Base-by-base conservation (phyloP, 2,329 filamentous ascomycete genomes). In the Colletotrichum tanaceti region DNA sequence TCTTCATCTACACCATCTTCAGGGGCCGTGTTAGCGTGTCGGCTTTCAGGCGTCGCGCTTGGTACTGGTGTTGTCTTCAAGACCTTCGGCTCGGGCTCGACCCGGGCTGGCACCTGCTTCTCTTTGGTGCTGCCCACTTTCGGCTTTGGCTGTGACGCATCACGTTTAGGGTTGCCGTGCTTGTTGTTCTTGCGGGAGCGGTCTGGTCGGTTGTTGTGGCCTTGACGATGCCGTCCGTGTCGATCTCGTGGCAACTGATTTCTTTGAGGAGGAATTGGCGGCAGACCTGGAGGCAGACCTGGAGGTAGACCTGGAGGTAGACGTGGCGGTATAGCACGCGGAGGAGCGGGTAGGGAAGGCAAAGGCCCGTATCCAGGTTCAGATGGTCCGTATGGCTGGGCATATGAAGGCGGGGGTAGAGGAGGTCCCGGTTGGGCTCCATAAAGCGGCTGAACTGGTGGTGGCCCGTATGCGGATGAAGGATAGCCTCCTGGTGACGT, bases 211-310 rank as follows among this genome's bases (percentile, higher is more conserved):
- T 73, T 75, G 20, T 73, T 73, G 22, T 75, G 73, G 39, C 73
- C 73, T 10, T 78, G 76, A 28, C 76, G 74, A 43, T 75, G 74
- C 22, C 74, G 76, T 52, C 73, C 72, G 14, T 79, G 74, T 10
- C 76, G 75, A 28, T 81, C 78, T 57, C 75, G 73, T 49, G 74
- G 76, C 22, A 75, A 75, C 53, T 74, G 79, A 47, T 75, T 74
- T 18, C 74, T 59, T 3, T 64, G 22, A 54, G 70, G 67, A 28
- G 67, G 63, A 5, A 58, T 58, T 11, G 63, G 63, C 9, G 62
- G 63, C 6, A 60, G 28, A 9, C 66, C 60, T 28, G 28, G n/a
- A 54, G 70, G 67, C 22, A 63, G 63, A 7, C 54, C 54, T 7
- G 63, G 59, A 9, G 62, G 63, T 10, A 60, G 28, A 13, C 66